These are phyloP conservation scores for Phialophora expanda DNA, from an alignment of 2,329 filamentous ascomycete genomes.

Conservation along the genomic window DNA sequence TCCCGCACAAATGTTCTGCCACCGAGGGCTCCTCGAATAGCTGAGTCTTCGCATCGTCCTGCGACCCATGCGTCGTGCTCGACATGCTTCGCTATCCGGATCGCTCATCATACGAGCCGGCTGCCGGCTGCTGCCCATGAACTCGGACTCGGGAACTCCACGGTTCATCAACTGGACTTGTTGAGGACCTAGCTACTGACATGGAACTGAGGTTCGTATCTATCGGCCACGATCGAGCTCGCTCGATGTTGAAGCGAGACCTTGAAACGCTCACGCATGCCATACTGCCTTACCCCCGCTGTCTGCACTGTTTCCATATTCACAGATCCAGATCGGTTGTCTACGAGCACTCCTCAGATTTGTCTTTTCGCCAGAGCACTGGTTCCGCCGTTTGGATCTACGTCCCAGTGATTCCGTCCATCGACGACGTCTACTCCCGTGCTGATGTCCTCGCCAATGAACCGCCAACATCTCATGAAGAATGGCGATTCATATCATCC, in stretches of 20 bases:
- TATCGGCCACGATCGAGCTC: neutral
- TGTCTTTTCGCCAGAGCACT: neutral
- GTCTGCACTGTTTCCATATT: neutral
- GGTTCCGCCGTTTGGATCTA: too few species aligned
- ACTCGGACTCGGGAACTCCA: neutral
- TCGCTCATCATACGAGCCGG: neutral
- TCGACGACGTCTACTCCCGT: neutral
- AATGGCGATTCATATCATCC: constrained; percentile 1
- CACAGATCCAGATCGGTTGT: too few species aligned
- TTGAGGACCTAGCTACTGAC: neutral
- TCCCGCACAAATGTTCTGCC: neutral
- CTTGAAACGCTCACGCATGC: neutral
- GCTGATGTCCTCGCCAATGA: neutral
- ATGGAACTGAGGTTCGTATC: neutral
- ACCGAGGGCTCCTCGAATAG: neutral
- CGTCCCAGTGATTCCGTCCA: neutral
- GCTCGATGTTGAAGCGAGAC: neutral
- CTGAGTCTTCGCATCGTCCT: neutral
- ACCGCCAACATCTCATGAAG: constrained; percentile 6
- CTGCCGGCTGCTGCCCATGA: neutral
- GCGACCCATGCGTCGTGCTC: neutral
- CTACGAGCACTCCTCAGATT: neutral
- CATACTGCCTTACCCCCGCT: neutral
- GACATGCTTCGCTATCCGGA: neutral
- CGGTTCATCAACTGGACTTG: neutral